Evolutionary conservation across 2,329 filamentous ascomycete species (phyloP).

Genomic region (Diaporthe capsici): DNA sequence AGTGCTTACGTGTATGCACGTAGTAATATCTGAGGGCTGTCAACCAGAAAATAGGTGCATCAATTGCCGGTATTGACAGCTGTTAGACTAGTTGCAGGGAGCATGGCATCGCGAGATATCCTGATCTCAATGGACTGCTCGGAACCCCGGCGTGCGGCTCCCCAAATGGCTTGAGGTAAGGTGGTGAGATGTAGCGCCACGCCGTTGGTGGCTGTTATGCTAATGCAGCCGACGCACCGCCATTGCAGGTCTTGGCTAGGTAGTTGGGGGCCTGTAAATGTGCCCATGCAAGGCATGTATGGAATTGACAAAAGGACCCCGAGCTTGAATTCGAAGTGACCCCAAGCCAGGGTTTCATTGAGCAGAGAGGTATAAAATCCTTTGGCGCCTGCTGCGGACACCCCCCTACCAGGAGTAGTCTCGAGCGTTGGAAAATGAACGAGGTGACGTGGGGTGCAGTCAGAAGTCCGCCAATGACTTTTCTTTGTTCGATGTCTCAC

Average conservation of each 20-base stretch:
- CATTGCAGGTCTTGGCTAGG: background rate
- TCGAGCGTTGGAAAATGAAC: background rate
- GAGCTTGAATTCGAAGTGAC: background rate
- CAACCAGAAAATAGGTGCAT: background rate
- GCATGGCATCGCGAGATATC: background rate
- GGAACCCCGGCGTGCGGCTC: background rate
- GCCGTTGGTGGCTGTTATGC: background rate
- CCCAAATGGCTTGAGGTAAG: background rate
- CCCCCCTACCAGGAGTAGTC: background rate
- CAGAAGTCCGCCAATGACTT: background rate
- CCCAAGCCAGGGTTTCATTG: background rate
- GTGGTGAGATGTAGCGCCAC: background rate
- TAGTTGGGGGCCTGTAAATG: no score
- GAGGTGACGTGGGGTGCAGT: background rate
- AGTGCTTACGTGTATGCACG: background rate
- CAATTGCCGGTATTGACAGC: no score
- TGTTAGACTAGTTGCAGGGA: background rate
- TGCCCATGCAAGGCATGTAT: no score
- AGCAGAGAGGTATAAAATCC: background rate
- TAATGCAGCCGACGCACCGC: background rate
- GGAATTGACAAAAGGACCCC: background rate
- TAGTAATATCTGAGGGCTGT: background rate
- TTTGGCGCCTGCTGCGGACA: background rate
- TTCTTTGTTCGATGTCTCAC: background rate
- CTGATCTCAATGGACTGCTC: background rate